Conservation (phyloP, 2,329 filamentous ascomycete species). For the Pseudogymnoascus sp. region DNA sequence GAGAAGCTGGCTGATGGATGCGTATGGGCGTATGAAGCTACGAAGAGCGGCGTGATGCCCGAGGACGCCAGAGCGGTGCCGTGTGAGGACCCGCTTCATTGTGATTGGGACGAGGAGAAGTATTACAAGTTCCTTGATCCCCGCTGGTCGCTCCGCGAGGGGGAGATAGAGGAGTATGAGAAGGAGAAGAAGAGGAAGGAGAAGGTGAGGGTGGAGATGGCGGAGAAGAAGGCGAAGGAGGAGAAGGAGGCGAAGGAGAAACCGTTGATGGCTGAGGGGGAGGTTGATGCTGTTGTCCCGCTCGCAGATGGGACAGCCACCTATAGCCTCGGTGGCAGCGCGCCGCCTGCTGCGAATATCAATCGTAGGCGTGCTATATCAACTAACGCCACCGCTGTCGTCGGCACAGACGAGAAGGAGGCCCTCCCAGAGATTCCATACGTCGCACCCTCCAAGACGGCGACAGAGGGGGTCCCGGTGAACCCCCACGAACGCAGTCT, state of each 20-base stretch:
- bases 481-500: background rate
- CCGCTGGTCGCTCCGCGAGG: constrained; percentile 33
- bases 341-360: background rate
- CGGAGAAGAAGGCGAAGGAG: constrained; percentile 32
- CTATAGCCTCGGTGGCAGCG: background rate
- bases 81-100: constrained; percentile 31
- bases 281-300: background rate
- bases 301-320: background rate
- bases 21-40: constrained; percentile 59
- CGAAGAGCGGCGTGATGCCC: constrained; percentile 56
- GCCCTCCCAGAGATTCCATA: constrained; percentile 7
- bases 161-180: constrained; percentile 35
- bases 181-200: constrained; percentile 33
- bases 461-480: background rate
- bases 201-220: constrained; percentile 19
- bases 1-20: constrained; percentile 57
- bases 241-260: constrained; percentile 12
- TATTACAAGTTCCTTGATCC: constrained; percentile 28
- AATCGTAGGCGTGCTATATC: background rate
- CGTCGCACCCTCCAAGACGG: background rate
- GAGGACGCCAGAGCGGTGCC: constrained; percentile 42
- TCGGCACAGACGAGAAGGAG: background rate
- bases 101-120: constrained; percentile 25
- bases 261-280: background rate
- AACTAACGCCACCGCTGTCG: background rate